Base-by-base conservation (phyloP, 1,284 basidiomycete species). In the Cryptococcus deneoformans region DNA sequence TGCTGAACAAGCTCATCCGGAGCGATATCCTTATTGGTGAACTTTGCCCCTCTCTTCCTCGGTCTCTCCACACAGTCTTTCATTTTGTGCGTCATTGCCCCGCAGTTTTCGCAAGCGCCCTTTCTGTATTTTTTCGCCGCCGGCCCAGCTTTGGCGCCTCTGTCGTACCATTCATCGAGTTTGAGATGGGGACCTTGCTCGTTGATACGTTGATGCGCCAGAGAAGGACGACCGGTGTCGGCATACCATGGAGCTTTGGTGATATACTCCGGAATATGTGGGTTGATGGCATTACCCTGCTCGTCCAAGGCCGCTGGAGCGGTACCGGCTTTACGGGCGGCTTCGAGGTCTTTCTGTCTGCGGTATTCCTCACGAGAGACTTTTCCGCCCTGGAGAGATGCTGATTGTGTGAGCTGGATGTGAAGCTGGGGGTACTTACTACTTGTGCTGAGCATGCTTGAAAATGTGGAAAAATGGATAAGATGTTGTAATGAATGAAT, bases 211-310 rank as follows among this genome's bases (percentile, higher is more conserved):
- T 99, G 96, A 82, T 99, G 95, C 71, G 86, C 89, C 55, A 99
- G 84, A 8, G 92, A 92, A 1, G 93, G 91, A 43, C 85, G 88
- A 48, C 90, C 90, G 40, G 86, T 89, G 53, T 91, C 91, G 69
- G 97, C 85, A 77, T 98, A 99, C 96, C 96, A 99, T 63, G 96
- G 96, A 14, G 92, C 95, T 79, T 97, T 92, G 6, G 90, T 88
- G 67, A 92, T 92, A 70, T 92, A 92, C 77, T 93, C 90, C 86
- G 95, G 95, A 77, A 99, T 97, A 79, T 99, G 95, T 39, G 96
- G 96, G 74, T 99, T 99, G 80, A 99, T 97, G 54, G 91, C 86
- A 71, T 86, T 87, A 56, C 94, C 96, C 76, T 96, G 89, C 73
- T 92, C 89, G 73, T 98, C 95, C 48, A 96, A 81, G 50, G 92